Percentiles rank a stretch among this genome's conserved stretches.
Evolutionary conservation across 306 rosid genomes (phyloP).

Genomic region (Quercus dentata): DNA sequence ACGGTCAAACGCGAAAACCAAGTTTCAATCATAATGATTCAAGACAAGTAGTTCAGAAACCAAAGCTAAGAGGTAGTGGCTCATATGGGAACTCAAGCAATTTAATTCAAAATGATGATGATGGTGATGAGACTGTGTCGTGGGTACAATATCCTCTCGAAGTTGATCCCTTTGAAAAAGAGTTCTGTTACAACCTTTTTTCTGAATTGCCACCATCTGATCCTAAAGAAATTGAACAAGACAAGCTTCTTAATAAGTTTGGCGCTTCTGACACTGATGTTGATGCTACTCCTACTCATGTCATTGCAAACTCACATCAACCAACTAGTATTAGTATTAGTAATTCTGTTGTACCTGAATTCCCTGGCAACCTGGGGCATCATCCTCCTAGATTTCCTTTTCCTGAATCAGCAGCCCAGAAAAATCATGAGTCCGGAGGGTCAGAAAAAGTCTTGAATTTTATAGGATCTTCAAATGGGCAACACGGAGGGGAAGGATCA

Average conservation of each 20-base stretch:
- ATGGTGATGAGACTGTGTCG: conserved; percentile 51
- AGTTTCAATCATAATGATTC: conserved; percentile 27
- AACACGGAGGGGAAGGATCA: conserved; percentile 32
- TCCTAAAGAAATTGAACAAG: conserved; percentile 43
- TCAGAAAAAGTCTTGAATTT: conserved; percentile 34
- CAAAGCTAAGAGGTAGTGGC: conserved; percentile 24
- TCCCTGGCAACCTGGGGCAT: conserved; percentile 48
- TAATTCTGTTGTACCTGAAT: conserved; percentile 32
- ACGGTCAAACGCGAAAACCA: conserved; percentile 59
- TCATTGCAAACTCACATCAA: conserved; percentile 24
- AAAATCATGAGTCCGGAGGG: conserved; percentile 25
- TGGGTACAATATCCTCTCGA: conserved; percentile 70
- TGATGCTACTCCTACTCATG: conserved; percentile 1
- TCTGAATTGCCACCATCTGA: conserved; percentile 52
- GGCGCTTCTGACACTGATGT: conserved; percentile 24
- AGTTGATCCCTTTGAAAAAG: conserved; percentile 52
- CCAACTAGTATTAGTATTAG: conserved; percentile 13
- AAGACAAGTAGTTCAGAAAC: conserved; percentile 41
- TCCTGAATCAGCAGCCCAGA: conserved; percentile 32
- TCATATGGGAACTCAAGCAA: conserved; percentile 41
- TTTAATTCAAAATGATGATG: conserved; percentile 32
- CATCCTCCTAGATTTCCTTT: conserved; percentile 57
- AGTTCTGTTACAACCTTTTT: conserved; percentile 51
- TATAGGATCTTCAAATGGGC: conserved; percentile 37
- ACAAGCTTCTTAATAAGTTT: conserved; percentile 28